A percentile compares a stretch with the other conserved stretches of the same genome.
Conservation (phyloP, 192 early-diverging fungal genomes). For the Linnemannia schmuckeri region DNA sequence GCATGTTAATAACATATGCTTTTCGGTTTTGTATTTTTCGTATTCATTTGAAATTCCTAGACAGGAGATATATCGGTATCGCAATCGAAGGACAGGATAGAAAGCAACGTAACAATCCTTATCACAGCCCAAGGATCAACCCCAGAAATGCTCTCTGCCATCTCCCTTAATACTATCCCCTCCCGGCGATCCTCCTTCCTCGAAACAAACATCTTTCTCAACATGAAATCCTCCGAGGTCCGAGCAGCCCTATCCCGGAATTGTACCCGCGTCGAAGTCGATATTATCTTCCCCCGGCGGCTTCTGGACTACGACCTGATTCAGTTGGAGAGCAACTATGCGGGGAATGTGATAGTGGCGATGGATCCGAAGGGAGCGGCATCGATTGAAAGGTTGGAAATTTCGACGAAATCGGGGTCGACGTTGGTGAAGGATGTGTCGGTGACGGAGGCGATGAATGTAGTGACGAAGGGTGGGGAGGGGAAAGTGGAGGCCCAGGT, state of each 20-base stretch:
- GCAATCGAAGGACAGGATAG: not conserved
- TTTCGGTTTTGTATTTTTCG: no score
- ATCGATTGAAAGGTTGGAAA: not conserved
- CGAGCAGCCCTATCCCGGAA: not conserved
- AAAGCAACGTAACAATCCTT: not conserved
- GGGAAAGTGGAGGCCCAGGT: not conserved
- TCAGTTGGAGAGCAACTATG: not conserved
- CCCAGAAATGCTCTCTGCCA: not conserved
- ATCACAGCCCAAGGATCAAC: not conserved
- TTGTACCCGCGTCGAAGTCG: constrained; percentile 4
- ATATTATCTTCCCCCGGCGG: not conserved
- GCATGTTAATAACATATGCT: no score
- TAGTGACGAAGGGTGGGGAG: not conserved
- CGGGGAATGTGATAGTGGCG: not conserved
- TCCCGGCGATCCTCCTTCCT: not conserved
- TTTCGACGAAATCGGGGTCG: no score
- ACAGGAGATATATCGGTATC: not conserved
- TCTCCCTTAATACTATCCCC: not conserved
- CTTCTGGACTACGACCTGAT: not conserved
- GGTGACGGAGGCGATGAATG: not conserved
- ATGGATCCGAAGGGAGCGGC: not conserved
- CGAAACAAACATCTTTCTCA: not conserved
- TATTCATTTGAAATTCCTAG: not conserved
- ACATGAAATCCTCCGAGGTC: not conserved
- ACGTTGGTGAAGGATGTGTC: not conserved